A percentile compares a stretch with the other conserved stretches of the same genome.
Evolutionary conservation across 371 early-diverging fungal species (phyloP).

Genomic region (Sporodiniella umbellata): DNA sequence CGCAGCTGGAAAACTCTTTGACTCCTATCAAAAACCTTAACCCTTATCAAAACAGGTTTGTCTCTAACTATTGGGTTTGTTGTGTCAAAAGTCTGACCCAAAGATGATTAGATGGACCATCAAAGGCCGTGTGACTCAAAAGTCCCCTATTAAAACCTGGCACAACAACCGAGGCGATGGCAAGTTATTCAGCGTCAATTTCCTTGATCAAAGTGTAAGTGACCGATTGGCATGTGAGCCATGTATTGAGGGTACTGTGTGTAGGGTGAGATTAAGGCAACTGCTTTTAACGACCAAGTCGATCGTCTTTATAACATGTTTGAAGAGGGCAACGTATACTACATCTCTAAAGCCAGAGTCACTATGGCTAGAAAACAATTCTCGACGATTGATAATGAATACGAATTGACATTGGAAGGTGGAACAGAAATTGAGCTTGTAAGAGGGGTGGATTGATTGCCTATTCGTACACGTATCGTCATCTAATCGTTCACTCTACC

Average conservation of each 20-base stretch:
- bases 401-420: slow-evolving; percentile 85
- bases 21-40: slow-evolving; percentile 62
- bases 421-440: slow-evolving; percentile 61
- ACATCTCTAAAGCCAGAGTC: slow-evolving; percentile 79
- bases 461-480: no score
- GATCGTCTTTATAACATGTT: slow-evolving; percentile 71
- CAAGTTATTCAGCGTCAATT: slow-evolving; percentile 83
- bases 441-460: slow-evolving; percentile 16
- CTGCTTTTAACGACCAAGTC: slow-evolving; percentile 84
- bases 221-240: background rate
- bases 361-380: slow-evolving; percentile 88
- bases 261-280: slow-evolving; percentile 89
- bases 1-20: slow-evolving; percentile 32
- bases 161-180: slow-evolving; percentile 81
- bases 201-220: slow-evolving; percentile 79
- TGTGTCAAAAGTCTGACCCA: no score
- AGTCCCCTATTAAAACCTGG: slow-evolving; percentile 82
- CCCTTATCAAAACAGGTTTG: slow-evolving; percentile 78
- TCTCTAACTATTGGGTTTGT: background rate
- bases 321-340: slow-evolving; percentile 81
- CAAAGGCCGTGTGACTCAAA: slow-evolving; percentile 80
- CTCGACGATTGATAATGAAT: slow-evolving; percentile 81
- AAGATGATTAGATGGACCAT: slow-evolving; percentile 76
- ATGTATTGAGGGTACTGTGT: background rate
- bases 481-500: no score